Evolutionary conservation across 2,329 filamentous ascomycete genomes (phyloP).

Genomic region (Didymella segeticola): DNA sequence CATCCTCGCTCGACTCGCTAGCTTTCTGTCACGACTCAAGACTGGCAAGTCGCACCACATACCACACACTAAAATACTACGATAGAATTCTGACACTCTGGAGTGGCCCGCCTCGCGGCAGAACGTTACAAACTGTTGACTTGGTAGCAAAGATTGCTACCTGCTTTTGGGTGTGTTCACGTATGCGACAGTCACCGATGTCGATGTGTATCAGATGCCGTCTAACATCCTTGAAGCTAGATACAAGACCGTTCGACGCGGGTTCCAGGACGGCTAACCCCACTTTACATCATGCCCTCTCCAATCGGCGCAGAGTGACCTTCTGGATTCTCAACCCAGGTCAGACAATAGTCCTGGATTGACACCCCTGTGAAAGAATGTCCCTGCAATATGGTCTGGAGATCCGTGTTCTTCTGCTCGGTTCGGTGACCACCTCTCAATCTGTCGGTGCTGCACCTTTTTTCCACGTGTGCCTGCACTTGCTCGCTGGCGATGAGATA

Average conservation of each 20-base stretch:
- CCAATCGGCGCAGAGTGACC: constrained; percentile 13
- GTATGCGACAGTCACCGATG: not conserved
- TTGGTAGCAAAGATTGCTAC: not conserved
- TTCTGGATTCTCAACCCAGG: constrained; percentile 21
- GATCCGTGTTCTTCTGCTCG: constrained; percentile 2
- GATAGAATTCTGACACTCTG: not conserved
- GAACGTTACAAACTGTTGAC: not conserved
- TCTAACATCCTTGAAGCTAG: not conserved
- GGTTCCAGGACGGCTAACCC: constrained; percentile 2
- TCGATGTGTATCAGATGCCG: not conserved
- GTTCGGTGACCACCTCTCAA: not conserved
- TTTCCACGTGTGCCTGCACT: not conserved
- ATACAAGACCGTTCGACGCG: not conserved
- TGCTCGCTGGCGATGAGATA: not conserved
- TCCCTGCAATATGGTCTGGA: constrained; percentile 7
- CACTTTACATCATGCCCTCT: constrained; percentile 3
- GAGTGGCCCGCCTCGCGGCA: not conserved
- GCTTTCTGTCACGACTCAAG: constrained; percentile 5
- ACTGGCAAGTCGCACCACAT: not conserved
- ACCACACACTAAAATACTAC: too few species aligned
- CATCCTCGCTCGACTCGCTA: constrained; percentile 2
- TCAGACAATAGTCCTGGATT: constrained; percentile 15
- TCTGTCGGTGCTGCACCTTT: not conserved
- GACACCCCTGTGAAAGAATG: constrained; percentile 3
- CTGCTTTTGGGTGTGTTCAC: not conserved